Conservation (phyloP, 352 stramenopile genomes). For the Phytophthora hybrid region DNA sequence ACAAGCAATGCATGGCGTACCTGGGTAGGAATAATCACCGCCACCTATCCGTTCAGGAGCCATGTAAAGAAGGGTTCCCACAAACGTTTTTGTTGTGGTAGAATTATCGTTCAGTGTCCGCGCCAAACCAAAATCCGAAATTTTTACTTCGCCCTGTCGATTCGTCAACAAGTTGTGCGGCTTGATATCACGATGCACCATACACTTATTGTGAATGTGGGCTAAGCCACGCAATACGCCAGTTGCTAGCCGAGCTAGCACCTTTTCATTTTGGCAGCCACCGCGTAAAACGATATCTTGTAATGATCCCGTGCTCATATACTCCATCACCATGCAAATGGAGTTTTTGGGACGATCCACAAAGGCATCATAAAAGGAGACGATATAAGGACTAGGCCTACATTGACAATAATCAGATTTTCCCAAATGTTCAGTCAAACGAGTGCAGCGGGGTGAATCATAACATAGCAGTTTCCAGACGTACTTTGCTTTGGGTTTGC, state of each 20-base stretch:
- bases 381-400: constrained; percentile 89
- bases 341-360: constrained; percentile 89
- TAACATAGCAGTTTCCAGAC: constrained; percentile 7
- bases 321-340: constrained; percentile 94
- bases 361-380: constrained; percentile 94
- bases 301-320: constrained; percentile 92
- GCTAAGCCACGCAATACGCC: constrained; percentile 82
- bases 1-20: constrained; percentile 28
- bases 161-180: constrained; percentile 92
- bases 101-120: constrained; percentile 80
- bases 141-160: constrained; percentile 86
- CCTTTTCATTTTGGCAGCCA: constrained; percentile 86
- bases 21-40: constrained; percentile 91
- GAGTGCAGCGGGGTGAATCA: neutral
- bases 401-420: constrained; percentile 14
- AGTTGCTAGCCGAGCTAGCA: constrained; percentile 74
- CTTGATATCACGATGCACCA: constrained; percentile 95
- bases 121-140: constrained; percentile 90
- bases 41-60: constrained; percentile 93
- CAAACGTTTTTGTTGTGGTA: constrained; percentile 91
- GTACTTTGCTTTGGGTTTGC: constrained; percentile 55
- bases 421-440: neutral
- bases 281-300: constrained; percentile 90
- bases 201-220: constrained; percentile 90
- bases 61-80: constrained; percentile 96